Base-by-base conservation (phyloP, 1,139 yeast genomes). In the Yamadazyma oceani region DNA sequence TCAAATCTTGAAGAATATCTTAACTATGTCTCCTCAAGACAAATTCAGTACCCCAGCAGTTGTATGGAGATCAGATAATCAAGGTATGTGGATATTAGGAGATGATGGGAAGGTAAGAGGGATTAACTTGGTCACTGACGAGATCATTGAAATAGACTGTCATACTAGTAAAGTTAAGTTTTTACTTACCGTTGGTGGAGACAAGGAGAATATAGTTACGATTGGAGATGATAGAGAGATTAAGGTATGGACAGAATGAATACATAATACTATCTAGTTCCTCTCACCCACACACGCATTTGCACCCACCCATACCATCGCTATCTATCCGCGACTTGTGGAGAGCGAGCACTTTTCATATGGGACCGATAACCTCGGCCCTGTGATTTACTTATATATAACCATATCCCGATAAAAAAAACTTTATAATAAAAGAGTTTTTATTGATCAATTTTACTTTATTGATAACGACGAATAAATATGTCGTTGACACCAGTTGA, bases 21-120 rank as follows among this genome's bases (percentile, higher is more conserved):
- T 74, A 37, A 77, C 92, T 0, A 51, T 70, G 46, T 69, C 88
- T 0, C 85, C 89, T 0, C 94, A 85, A 56, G 89, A 84, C 50
- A 79, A 80, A 48, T 85, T 72, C 50, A 79, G 87, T 2, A 76
- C 69, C 42, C 78, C 88, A 0, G 53, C 68, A 12, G 55, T 84
- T 2, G 45, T 54, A 12, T 68, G 76, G 73, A 51, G 72, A 35
- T 39, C 38, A 12, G 46, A 52, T 13, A 40, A 46, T 3, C 36
- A 37, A 21, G 92, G 92, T 0, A 42, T 84, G 0, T 79, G 92
- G 83, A 68, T 82, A 0, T 69, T 79, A 34, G 82, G 88, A 7
- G 94, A 85, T 49, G 87, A 80, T 48, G 95, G 94, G 0, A 44
- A 64, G 0, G 57, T 82, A 12, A 54, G 87, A 36, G 92, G 87